Conservation (phyloP, 345 rosid genomes). For the Bruguiera parviflora region DNA sequence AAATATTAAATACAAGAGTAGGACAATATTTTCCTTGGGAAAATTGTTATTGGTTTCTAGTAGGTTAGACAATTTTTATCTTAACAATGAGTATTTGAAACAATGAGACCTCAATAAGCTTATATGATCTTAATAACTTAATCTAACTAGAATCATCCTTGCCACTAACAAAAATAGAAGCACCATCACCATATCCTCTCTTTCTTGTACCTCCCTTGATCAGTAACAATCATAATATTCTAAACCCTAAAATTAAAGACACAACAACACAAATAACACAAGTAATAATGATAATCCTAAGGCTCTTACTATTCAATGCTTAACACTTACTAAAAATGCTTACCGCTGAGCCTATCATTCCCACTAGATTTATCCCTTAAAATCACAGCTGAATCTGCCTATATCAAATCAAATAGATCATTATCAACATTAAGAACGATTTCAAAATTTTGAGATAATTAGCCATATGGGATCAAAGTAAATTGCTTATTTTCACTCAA, state of each 20-base stretch:
- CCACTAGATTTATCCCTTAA: conserved; percentile 48
- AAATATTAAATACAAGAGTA: no score
- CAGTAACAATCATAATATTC: conserved; percentile 82
- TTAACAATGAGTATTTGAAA: conserved; percentile 54
- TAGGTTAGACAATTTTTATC: no score
- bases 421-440: conserved; percentile 59
- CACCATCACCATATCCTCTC: not conserved
- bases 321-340: conserved; percentile 56
- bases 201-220: conserved; percentile 24
- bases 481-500: conserved; percentile 28
- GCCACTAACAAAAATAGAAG: conserved; percentile 37
- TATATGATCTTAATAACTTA: conserved; percentile 52
- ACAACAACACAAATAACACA: conserved; percentile 78
- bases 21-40: no score
- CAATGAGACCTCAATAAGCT: conserved; percentile 70
- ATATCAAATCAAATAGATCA: conserved; percentile 56
- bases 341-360: conserved; percentile 69
- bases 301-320: conserved; percentile 64
- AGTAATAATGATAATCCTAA: conserved; percentile 68
- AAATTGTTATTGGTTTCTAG: no score
- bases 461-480: conserved; percentile 48
- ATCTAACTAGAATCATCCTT: conserved; percentile 53
- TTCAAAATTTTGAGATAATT: conserved; percentile 56
- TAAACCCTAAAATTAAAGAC: conserved; percentile 62
- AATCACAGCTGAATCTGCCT: conserved; percentile 24